Evolutionary conservation across 176 grass and related monocot genomes (phyloP), one percentile per base, ranked within the genome.

Genomic region (Bolboschoenus planiculmis): DNA sequence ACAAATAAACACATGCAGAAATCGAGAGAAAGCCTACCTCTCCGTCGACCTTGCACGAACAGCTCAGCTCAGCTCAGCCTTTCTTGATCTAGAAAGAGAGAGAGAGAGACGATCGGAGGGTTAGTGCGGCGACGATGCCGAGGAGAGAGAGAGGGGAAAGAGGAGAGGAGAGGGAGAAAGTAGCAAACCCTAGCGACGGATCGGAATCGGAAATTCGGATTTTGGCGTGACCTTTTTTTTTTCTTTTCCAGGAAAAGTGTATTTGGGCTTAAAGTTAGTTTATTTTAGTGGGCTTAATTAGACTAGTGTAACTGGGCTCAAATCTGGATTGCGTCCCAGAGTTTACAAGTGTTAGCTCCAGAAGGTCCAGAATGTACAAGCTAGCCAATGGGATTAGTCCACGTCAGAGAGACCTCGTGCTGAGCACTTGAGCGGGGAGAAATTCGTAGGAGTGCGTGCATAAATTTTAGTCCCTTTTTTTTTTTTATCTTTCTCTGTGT

Each of bases 151-250:
- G 20, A 14, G 10, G 10, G 35, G 0, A 43, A 63, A 56, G 23
- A 7, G 4, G 34, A 18, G 78, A n/a, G 14, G 4, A 36, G 20
- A 14, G 13, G 33, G 23, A 63, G 60, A 44, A 48, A 27, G 58
- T 1, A 63, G 24, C 58, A 44, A 82, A 63, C 80, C 80, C 80
- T 82, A 82, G 79, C 58, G 60, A 82, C 34, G 78, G 78, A 79
- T 10, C 8, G 43, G 10, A 10, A 53, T 40, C 35, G 15, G 55
- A 63, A 59, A 51, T 23, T 42, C 55, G 30, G 26, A 57, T 14
- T 64, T 43, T 58, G 27, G 27, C 40, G 70, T 74, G 70, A 73
- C 5, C 42, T 46, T 42, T 6, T 60, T 40, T 24, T 27, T 35
- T 47, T 63, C 14, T 43, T n/a, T 43, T 54, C 77, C 7, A 21